Base-by-base conservation (phyloP, 1,284 basidiomycete species). In the Volvariella volvacea region DNA sequence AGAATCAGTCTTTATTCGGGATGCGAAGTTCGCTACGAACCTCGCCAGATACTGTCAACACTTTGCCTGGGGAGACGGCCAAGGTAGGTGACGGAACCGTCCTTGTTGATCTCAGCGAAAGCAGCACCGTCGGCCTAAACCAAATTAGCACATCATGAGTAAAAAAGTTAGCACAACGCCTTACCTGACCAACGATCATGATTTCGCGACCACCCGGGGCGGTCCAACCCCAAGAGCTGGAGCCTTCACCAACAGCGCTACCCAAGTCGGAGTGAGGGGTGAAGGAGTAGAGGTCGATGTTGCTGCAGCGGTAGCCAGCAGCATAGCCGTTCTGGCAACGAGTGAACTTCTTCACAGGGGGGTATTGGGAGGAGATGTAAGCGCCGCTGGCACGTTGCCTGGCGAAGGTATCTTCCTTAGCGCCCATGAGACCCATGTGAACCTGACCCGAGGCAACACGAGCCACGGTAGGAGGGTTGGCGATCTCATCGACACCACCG, bases 41-140 rank as follows among this genome's bases (percentile, higher is more conserved):
- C 34, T 22, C 46, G 25, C 4, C 30, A 20, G n/a, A 44, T 48
- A 22, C 44, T 46, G 15, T 39, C 39, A 9, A 44, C 45, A 22
- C 47, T 48, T 7, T 32, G n/a, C 10, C 10, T n/a, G 30, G 52
- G 53, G 20, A 55, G 49, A 43, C 53, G 50, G 15, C 53, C 53
- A 12, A 55, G 46, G 43, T 52, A 55, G 42, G 50, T 48, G 22
- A 56, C 39, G 15, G 48, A 45, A 22, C 55, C 55, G 14, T 53
- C 51, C 9, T 45, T 22, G 22, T 42, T 43, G 19, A 56, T 46
- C 28, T 56, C 55, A 9, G 44, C 48, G 41, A 56, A 49, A 8
- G 53, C 52, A 22, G 53, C 51, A 10, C 54, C 54, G 36, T 56
- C 54, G 16, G n/a, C n/a, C n/a, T n/a, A n/a, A n/a, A n/a, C n/a